Evolutionary conservation across 108 stramenopile genomes (phyloP).

Genomic region (Schizochytrium sp.): DNA sequence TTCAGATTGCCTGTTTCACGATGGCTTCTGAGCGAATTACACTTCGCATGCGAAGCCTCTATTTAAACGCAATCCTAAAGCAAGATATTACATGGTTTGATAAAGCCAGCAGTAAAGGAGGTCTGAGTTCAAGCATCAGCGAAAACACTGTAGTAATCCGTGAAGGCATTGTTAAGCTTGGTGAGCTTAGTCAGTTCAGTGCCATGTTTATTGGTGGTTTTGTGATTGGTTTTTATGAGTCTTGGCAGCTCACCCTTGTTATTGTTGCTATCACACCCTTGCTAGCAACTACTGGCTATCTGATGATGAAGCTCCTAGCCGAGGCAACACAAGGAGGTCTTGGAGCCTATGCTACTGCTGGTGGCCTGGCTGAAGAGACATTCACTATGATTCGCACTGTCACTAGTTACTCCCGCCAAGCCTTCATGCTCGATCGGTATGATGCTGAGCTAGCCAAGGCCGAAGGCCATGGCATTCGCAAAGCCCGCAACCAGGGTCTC

Average conservation of each 20-base stretch:
- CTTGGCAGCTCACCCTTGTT: constrained; percentile 75
- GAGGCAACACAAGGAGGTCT: constrained; percentile 66
- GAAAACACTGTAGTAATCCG: constrained; percentile 65
- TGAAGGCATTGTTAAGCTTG: constrained; percentile 68
- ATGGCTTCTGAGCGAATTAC: constrained; percentile 63
- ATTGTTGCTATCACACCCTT: constrained; percentile 77
- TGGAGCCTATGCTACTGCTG: constrained; percentile 78
- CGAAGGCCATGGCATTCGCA: constrained; percentile 73
- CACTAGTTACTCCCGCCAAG: constrained; percentile 82
- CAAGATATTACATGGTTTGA: constrained; percentile 60
- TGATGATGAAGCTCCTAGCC: constrained; percentile 67
- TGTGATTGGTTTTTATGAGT: constrained; percentile 73
- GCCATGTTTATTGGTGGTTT: constrained; percentile 68
- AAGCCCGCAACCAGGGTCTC: constrained; percentile 72
- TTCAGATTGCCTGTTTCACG: constrained; percentile 31
- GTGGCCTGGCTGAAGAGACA: constrained; percentile 80
- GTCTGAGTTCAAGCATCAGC: constrained; percentile 27
- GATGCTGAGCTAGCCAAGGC: constrained; percentile 57
- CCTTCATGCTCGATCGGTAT: constrained; percentile 76
- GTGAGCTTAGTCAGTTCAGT: constrained; percentile 56
- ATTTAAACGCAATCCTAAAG: constrained; percentile 65
- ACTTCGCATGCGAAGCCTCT: constrained; percentile 65
- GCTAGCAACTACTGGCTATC: constrained; percentile 65
- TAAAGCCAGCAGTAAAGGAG: background rate
- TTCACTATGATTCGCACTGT: constrained; percentile 81